These are phyloP conservation scores for Rickenella mellea DNA, from an alignment of 768 basidiomycete species.

Conservation along the genomic window DNA sequence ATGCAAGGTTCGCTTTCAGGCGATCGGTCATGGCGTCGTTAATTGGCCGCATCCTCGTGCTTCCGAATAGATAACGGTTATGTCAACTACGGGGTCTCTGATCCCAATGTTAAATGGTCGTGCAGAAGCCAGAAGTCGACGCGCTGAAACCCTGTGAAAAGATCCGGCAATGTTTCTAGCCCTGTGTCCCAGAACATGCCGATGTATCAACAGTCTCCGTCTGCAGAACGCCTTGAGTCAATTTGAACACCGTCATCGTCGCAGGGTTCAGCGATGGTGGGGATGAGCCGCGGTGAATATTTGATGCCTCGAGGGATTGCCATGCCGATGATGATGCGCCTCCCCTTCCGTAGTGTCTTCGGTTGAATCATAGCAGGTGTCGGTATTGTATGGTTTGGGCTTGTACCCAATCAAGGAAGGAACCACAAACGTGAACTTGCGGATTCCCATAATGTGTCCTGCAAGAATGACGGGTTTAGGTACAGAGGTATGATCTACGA, in stretches of 20 bases:
- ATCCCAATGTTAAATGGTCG: conserved; percentile 97
- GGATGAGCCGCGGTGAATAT: conserved; percentile 75
- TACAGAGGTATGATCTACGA: conserved; percentile 99
- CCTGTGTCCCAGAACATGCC: conserved; percentile 97
- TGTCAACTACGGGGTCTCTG: conserved; percentile 94
- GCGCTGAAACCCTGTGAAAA: conserved; percentile 93
- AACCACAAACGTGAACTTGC: conserved; percentile 92
- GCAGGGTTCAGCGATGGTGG: conserved; percentile 73
- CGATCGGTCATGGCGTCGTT: conserved; percentile 77
- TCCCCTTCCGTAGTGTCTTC: conserved; percentile 95
- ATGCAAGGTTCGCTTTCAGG: conserved; percentile 90
- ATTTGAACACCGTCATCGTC: conserved; percentile 90
- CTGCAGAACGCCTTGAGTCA: conserved; percentile 93
- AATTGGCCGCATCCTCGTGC: conserved; percentile 77
- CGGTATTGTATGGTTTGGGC: conserved; percentile 93
- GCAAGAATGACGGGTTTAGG: conserved; percentile 98
- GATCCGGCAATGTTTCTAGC: conserved; percentile 76
- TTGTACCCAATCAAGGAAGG: conserved; percentile 89
- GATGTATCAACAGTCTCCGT: conserved; percentile 98
- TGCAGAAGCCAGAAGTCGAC: conserved; percentile 99
- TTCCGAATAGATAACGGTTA: conserved; percentile 78
- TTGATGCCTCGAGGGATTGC: conserved; percentile 92
- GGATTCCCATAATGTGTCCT: conserved; percentile 97
- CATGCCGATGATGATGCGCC: conserved; percentile 89
- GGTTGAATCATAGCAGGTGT: conserved; percentile 94